phyloP scores from a whole-genome alignment of 2,329 filamentous ascomycete species.

The Chaetomium globosum region DNA sequence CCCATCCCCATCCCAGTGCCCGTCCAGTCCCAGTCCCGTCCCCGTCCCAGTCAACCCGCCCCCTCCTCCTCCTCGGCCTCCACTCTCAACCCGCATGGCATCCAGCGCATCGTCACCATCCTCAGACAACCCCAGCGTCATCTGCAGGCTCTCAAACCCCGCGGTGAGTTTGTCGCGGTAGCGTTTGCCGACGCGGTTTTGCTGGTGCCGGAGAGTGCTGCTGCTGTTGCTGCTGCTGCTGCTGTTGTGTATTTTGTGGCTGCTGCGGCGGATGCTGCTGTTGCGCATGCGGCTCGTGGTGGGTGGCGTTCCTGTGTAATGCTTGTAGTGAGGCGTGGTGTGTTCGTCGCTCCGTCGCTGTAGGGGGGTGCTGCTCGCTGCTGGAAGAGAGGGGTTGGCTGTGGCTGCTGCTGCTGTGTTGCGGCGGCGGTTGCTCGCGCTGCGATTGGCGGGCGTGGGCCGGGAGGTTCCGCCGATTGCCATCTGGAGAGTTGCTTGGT shows the following conservation, averaged over 20 bases:
- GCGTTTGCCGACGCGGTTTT: constrained; percentile 34
- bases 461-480: neutral
- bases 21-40: no score
- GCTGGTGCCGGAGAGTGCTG: constrained; percentile 9
- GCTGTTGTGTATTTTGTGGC: neutral
- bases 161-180: constrained; percentile 34
- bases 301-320: no score
- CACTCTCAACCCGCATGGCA: neutral
- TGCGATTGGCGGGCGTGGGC: no score
- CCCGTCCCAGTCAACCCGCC: neutral
- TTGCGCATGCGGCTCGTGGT: no score
- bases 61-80: neutral
- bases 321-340: no score
- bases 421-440: neutral
- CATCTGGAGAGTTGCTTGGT: neutral
- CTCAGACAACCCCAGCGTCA: constrained; percentile 16
- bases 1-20: neutral
- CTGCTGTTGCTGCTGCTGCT: neutral
- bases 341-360: no score
- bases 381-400: no score
- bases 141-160: constrained; percentile 31
- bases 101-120: neutral
- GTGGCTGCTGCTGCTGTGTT: neutral
- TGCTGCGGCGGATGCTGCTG: no score
- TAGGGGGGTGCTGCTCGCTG: no score